Evolutionary conservation across 139 green algal species (phyloP).

Genomic region (Diplosphaera chodatii): DNA sequence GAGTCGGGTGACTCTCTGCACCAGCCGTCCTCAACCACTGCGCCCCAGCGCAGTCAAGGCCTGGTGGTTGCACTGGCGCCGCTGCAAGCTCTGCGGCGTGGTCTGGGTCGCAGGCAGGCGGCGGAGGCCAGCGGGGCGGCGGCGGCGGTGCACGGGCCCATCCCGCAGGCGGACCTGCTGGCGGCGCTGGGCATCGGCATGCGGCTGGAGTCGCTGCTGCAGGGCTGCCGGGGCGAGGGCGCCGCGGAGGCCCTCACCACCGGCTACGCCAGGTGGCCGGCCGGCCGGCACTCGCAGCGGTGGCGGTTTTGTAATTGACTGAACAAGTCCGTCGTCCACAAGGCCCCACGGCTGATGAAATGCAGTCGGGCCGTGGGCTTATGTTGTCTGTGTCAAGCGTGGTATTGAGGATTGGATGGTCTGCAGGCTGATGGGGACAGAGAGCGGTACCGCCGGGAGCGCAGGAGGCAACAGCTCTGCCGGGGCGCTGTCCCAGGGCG

Average conservation of each 20-base stretch:
- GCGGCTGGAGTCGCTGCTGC: slow-evolving; percentile 48
- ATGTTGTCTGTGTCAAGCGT: no score
- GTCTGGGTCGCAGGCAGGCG: slow-evolving; percentile 11
- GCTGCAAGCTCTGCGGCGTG: no score
- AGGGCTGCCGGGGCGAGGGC: slow-evolving; percentile 1
- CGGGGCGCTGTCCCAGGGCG: not conserved
- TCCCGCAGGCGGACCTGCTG: slow-evolving; percentile 71
- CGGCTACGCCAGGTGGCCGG: slow-evolving; percentile 23
- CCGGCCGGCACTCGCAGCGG: no score
- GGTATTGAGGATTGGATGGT: no score
- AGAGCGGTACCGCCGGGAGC: not conserved
- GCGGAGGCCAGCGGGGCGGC: slow-evolving; percentile 20
- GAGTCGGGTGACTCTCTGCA: not conserved
- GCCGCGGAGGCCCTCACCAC: slow-evolving; percentile 7
- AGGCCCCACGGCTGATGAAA: not conserved
- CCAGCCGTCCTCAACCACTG: not conserved
- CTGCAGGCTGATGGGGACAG: not conserved
- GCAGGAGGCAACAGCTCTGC: not conserved
- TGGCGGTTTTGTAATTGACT: no score
- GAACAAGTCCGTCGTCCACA: no score
- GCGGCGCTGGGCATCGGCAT: slow-evolving; percentile 60
- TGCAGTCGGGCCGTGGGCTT: no score
- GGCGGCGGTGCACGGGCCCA: slow-evolving; percentile 51
- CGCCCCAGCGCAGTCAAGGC: no score
- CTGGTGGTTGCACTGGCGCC: no score